Evolutionary conservation across 2,329 filamentous ascomycete species (phyloP).

Genomic region (Exophiala spinifera): DNA sequence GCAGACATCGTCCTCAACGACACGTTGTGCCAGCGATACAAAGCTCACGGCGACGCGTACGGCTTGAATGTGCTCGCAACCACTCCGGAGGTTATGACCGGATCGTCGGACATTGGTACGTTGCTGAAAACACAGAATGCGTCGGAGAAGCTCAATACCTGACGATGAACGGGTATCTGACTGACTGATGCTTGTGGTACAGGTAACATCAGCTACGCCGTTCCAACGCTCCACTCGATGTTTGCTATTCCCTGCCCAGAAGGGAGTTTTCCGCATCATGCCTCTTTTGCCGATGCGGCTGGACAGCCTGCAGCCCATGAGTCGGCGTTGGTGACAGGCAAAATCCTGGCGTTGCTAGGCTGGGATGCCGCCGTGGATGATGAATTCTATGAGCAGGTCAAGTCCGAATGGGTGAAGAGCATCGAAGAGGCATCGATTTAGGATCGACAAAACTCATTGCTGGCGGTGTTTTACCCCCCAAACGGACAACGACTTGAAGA

Average conservation of each 20-base stretch:
- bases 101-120: conserved; percentile 1
- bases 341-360: neutral
- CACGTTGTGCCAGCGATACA: neutral
- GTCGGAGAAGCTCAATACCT: no score
- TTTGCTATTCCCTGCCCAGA: neutral
- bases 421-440: no score
- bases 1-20: conserved; percentile 6
- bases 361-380: conserved; percentile 65
- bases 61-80: neutral
- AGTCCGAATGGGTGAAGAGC: neutral
- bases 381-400: neutral
- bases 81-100: neutral
- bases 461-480: no score
- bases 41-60: neutral
- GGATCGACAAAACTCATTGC: no score
- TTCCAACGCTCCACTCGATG: neutral
- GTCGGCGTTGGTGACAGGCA: neutral
- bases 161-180: no score
- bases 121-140: neutral
- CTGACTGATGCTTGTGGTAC: no score
- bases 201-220: conserved; percentile 4
- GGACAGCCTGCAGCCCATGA: neutral
- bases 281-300: neutral
- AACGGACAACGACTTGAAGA: no score
- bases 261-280: conserved; percentile 1